phyloP scores from a whole-genome alignment of 306 rosid species.

The Gleditsia sinensis region DNA sequence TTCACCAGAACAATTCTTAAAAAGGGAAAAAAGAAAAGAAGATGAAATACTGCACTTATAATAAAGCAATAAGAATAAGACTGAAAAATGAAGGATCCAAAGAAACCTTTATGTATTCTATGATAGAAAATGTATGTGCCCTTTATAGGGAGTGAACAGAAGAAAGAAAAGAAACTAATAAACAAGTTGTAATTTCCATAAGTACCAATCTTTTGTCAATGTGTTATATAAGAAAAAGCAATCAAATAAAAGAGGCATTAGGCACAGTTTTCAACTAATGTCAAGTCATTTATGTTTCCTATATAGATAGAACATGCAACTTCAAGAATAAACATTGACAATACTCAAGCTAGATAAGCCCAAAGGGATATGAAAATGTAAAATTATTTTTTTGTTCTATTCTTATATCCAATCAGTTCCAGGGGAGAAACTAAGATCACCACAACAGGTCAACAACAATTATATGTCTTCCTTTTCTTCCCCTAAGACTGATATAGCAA shows the following conservation, averaged over 20 bases:
- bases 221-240: background rate
- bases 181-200: slow-evolving; percentile 25
- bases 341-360: background rate
- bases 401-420: background rate
- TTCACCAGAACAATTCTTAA: background rate
- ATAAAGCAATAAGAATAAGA: background rate
- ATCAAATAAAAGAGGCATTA: slow-evolving; percentile 18
- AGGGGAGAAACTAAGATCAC: background rate
- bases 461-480: background rate
- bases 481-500: background rate
- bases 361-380: background rate
- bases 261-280: background rate
- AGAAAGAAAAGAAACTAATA: slow-evolving; percentile 2
- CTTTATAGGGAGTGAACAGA: background rate
- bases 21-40: too few species aligned
- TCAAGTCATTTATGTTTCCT: background rate
- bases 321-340: background rate
- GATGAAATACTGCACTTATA: background rate
- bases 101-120: background rate
- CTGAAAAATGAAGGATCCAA: background rate
- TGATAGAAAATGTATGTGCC: background rate
- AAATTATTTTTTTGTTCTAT: background rate
- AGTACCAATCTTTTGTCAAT: background rate
- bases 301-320: background rate
- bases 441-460: background rate